Evolutionary conservation across 83 land plant species (phyloP).

Genomic region (Picea mariana): DNA sequence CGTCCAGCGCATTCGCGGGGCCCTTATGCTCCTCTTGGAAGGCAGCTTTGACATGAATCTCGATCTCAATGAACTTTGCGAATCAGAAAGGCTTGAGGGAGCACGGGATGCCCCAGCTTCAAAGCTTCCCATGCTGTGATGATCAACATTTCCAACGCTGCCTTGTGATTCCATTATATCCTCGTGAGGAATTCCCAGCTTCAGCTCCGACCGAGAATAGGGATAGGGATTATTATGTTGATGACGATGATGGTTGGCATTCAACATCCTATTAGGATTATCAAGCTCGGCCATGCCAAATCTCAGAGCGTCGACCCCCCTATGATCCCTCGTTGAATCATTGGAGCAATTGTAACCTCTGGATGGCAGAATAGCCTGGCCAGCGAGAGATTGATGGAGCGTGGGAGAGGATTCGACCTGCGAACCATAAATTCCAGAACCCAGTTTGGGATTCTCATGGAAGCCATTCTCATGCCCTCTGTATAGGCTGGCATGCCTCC

Average conservation of each 20-base stretch:
- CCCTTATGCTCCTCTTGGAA: constrained; percentile 63
- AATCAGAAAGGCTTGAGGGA: not conserved
- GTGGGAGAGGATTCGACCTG: constrained; percentile 7
- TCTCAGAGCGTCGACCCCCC: not conserved
- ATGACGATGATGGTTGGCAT: not conserved
- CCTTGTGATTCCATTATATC: too few relatives aligned
- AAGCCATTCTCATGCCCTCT: not conserved
- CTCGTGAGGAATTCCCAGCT: too few relatives aligned
- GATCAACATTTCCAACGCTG: too few relatives aligned
- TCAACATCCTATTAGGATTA: not conserved
- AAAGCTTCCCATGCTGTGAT: too few relatives aligned
- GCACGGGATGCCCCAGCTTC: constrained; percentile 8
- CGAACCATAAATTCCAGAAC: not conserved
- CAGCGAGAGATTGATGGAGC: not conserved
- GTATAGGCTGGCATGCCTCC: not conserved
- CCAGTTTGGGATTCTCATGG: not conserved
- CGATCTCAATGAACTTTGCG: constrained; percentile 32
- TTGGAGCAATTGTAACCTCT: not conserved
- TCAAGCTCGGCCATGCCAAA: not conserved
- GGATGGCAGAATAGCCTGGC: not conserved
- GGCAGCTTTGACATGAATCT: constrained; percentile 58
- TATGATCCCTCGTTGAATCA: too few relatives aligned
- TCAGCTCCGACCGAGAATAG: not conserved
- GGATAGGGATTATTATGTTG: not conserved
- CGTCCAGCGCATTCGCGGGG: constrained; percentile 91